Base-by-base conservation (phyloP, 371 early-diverging fungal species). In the Blakeslea trispora region DNA sequence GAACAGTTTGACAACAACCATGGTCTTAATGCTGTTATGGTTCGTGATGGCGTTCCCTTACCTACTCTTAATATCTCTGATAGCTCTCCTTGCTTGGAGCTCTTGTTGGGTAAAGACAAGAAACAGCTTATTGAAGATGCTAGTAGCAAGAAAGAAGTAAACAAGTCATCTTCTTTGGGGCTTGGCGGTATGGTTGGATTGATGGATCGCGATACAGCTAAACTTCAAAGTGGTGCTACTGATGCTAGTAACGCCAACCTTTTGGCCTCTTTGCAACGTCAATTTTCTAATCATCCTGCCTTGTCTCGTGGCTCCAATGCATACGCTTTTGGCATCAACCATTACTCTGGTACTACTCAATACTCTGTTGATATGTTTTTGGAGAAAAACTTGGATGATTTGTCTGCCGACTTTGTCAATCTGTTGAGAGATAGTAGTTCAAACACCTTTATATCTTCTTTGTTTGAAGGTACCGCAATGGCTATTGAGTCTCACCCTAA, bases 331-430 rank as follows among this genome's bases (percentile, higher is more conserved):
- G 85, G 85, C 35, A 82, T 94, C 59, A 84, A 86, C 49, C 94
- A 94, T 68, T 92, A 79, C 70, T 77, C 82, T 39, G 84, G 86
- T 15, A 79, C 81, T 9, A 91, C 87, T 8, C 82, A 70, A 28
- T 94, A 94, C 57, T 81, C 84, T 5, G 76, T 83, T 21, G 83
- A 79, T 45, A 75, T 77, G 17, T 91, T 92, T 64, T 62, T 88
- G 31, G 90, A 87, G 62, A 81, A 82, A 61, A 90, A 92, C 57
- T 68, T 80, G 47, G 92, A 92, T 55, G 80, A 79, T 21, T 68
- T 93, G 6, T 85, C 87, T 50, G 84, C 89, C 4, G 95, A 94
- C 68, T 92, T 92, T 75, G 88, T 93, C 49, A 84, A 84, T n/a
- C 62, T 93, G 45, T 81, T 94, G 72, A 81, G 90, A 39, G 85